phyloP scores from a whole-genome alignment of 208 protist species.

The Trichomonas vaginalis region DNA sequence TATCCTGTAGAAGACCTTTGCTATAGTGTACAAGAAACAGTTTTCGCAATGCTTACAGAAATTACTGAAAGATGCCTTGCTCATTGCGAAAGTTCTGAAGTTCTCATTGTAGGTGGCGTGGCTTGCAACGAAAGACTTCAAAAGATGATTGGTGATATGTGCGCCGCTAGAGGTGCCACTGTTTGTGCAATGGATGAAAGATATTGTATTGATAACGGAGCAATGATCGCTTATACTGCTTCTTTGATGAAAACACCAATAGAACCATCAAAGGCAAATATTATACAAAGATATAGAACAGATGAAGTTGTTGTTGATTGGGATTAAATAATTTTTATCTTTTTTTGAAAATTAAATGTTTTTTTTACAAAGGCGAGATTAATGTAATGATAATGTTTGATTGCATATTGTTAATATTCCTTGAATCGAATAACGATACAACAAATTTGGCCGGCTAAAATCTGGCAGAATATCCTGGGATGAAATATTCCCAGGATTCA shows the following conservation, averaged over 20 bases:
- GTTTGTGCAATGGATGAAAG: constrained; percentile 42
- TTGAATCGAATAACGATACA: no score
- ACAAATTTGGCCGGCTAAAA: no score
- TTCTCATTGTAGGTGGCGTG: constrained; percentile 96
- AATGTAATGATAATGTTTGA: no score
- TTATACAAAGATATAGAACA: constrained; percentile 16
- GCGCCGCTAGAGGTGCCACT: constrained; percentile 5
- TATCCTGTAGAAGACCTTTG: constrained; percentile 81
- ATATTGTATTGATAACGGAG: constrained; percentile 99
- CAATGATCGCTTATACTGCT: constrained; percentile 93
- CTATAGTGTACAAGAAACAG: constrained; percentile 86
- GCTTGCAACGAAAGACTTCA: constrained; percentile 88
- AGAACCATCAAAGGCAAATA: neutral
- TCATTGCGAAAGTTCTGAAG: constrained; percentile 69
- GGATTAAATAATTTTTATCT: no score
- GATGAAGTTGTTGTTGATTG: constrained; percentile 23
- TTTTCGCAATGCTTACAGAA: constrained; percentile 94
- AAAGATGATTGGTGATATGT: constrained; percentile 61
- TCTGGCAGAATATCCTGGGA: no score
- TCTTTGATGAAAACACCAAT: constrained; percentile 2
- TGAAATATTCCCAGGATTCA: no score
- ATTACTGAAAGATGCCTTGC: constrained; percentile 96
- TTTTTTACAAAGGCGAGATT: no score
- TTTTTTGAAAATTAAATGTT: no score
- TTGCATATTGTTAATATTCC: no score